Conservation (phyloP, 1,139 yeast species). For the Nadsonia starkeyi-henricii region DNA sequence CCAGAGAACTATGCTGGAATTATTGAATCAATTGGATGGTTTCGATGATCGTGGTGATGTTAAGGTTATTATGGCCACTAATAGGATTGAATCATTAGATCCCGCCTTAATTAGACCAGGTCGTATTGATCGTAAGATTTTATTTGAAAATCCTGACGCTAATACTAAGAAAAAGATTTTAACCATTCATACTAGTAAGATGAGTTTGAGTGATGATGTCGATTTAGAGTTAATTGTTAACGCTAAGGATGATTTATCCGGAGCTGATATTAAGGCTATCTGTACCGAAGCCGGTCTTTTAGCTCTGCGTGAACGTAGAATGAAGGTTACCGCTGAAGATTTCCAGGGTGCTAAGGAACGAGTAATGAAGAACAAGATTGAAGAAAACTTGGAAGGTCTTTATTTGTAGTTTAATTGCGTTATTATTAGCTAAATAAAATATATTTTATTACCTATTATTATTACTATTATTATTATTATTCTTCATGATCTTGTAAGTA, state of each 20-base stretch:
- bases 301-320: conserved; percentile 93
- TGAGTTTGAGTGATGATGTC: conserved; percentile 82
- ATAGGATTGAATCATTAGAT: conserved; percentile 86
- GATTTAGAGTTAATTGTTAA: conserved; percentile 82
- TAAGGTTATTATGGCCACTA: conserved; percentile 98
- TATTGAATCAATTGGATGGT: conserved; percentile 93
- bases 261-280: conserved; percentile 97
- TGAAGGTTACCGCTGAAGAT: conserved; percentile 94
- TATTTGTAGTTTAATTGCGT: conserved; percentile 53
- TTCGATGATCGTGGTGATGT: conserved; percentile 97
- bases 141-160: conserved; percentile 92
- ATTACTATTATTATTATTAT: not conserved
- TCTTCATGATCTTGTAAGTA: conserved; percentile 14
- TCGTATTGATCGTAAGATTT: conserved; percentile 91
- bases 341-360: conserved; percentile 92
- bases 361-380: conserved; percentile 93
- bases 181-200: conserved; percentile 85
- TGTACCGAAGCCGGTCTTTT: conserved; percentile 96
- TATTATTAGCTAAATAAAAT: not conserved
- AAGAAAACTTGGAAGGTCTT: conserved; percentile 90
- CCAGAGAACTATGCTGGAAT: conserved; percentile 96
- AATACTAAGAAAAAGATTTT: conserved; percentile 87
- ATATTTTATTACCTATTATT: not conserved
- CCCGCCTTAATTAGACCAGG: conserved; percentile 99
- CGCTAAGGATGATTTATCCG: conserved; percentile 88